Conservation (phyloP, 1,139 yeast species). For the Saccharomyces hybrid region DNA sequence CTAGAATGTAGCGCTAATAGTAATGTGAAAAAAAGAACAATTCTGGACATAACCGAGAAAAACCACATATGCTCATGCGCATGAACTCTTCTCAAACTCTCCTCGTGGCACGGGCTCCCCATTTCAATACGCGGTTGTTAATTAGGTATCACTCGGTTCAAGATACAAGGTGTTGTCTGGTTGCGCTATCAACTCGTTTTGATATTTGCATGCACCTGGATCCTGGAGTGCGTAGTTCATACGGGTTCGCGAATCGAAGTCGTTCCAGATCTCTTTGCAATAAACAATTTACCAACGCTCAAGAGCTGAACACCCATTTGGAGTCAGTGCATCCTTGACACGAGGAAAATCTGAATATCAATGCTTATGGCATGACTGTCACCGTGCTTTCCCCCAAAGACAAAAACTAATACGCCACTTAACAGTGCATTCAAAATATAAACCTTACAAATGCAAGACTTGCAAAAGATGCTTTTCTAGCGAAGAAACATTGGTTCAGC, state of each 20-base stretch:
- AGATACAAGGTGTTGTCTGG: not conserved
- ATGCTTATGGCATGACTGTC: slow-evolving; percentile 78
- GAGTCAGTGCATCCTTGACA: slow-evolving; percentile 54
- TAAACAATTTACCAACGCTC: slow-evolving; percentile 41
- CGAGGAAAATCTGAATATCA: slow-evolving; percentile 61
- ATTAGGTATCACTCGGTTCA: not conserved
- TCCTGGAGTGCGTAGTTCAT: not conserved
- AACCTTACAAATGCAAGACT: slow-evolving; percentile 59
- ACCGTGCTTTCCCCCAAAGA: slow-evolving; percentile 66
- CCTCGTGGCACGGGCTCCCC: not conserved
- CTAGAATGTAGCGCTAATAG: not conserved
- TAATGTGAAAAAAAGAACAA: not conserved
- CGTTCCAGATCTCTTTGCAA: slow-evolving; percentile 36
- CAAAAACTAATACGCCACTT: slow-evolving; percentile 83
- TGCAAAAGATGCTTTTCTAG: slow-evolving; percentile 64
- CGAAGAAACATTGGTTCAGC: slow-evolving; percentile 50
- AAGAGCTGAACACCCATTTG: slow-evolving; percentile 64
- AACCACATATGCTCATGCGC: not conserved
- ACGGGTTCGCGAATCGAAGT: not conserved
- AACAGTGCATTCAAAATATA: slow-evolving; percentile 78
- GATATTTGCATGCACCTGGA: not conserved
- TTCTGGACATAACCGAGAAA: not conserved
- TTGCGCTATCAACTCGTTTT: not conserved
- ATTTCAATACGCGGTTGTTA: not conserved
- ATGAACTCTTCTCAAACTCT: not conserved